Evolutionary conservation across 768 basidiomycete species (phyloP).

Genomic region (Psilocybe cyanescens): DNA sequence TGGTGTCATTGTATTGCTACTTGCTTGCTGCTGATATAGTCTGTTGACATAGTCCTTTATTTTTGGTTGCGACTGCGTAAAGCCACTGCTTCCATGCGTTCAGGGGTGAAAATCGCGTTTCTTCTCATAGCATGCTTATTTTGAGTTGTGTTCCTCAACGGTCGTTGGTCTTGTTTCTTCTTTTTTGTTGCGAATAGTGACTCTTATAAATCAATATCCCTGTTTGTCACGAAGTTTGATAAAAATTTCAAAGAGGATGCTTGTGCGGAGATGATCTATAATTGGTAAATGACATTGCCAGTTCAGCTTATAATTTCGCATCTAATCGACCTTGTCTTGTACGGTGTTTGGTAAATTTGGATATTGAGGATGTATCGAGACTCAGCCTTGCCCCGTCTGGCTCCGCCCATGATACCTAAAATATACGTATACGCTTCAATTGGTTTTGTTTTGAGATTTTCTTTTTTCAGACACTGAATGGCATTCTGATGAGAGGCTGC

Average conservation of each 20-base stretch:
- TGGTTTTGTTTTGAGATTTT: background rate
- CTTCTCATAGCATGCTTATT: slow-evolving; percentile 16
- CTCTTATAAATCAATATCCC: slow-evolving; percentile 1
- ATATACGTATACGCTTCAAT: background rate
- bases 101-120: slow-evolving; percentile 9
- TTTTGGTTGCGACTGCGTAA: slow-evolving; percentile 10
- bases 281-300: background rate
- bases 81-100: slow-evolving; percentile 12
- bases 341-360: background rate
- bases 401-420: background rate
- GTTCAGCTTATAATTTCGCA: slow-evolving; percentile 4
- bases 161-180: background rate
- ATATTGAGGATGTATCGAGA: background rate
- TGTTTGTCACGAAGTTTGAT: slow-evolving; percentile 5
- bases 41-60: background rate
- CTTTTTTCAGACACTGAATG: slow-evolving; percentile 3
- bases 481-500: slow-evolving; percentile 5
- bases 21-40: background rate
- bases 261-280: background rate
- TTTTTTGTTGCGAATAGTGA: background rate
- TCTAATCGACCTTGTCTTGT: background rate
- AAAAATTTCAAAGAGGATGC: background rate
- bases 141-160: slow-evolving; percentile 6
- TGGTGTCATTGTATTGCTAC: background rate
- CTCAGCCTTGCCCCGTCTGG: background rate